Evolutionary conservation across 805 yeast species (phyloP).

Genomic region (Ogataea glucozyma): DNA sequence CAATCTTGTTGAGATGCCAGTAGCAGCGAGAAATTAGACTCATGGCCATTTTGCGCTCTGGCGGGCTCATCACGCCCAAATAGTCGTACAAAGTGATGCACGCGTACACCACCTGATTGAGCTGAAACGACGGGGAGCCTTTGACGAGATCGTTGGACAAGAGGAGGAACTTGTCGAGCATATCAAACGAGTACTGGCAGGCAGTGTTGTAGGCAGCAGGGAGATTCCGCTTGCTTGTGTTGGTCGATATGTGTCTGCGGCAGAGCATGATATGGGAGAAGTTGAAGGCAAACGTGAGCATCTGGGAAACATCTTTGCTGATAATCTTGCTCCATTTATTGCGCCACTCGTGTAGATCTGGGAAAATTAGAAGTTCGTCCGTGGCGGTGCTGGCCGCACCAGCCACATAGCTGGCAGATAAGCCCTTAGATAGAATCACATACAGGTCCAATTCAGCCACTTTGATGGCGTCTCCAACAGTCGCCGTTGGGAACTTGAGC

Average conservation of each 20-base stretch:
- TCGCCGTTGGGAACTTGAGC: constrained; percentile 49
- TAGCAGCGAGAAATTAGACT: constrained; percentile 52
- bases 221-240: constrained; percentile 19
- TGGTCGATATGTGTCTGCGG: constrained; percentile 40
- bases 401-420: constrained; percentile 12
- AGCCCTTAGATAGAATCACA: constrained; percentile 23
- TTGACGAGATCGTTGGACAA: constrained; percentile 48
- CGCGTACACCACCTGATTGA: constrained; percentile 55
- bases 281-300: constrained; percentile 48
- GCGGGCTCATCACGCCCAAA: constrained; percentile 39
- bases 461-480: constrained; percentile 55
- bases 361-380: constrained; percentile 27
- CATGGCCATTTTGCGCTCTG: constrained; percentile 44
- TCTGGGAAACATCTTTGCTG: constrained; percentile 49
- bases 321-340: constrained; percentile 46
- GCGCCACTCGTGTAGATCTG: constrained; percentile 48
- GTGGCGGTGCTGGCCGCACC: constrained; percentile 1
- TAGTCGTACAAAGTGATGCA: constrained; percentile 54
- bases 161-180: constrained; percentile 45
- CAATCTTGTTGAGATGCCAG: constrained; percentile 59
- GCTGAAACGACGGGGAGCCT: constrained; percentile 55
- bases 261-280: constrained; percentile 46
- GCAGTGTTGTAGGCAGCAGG: constrained; percentile 38
- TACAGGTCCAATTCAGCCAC: constrained; percentile 50
- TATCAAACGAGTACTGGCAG: constrained; percentile 44